Evolutionary conservation across 2,329 filamentous ascomycete genomes (phyloP), one percentile per base, ranked within the genome.

Genomic region (Ilyonectria robusta): DNA sequence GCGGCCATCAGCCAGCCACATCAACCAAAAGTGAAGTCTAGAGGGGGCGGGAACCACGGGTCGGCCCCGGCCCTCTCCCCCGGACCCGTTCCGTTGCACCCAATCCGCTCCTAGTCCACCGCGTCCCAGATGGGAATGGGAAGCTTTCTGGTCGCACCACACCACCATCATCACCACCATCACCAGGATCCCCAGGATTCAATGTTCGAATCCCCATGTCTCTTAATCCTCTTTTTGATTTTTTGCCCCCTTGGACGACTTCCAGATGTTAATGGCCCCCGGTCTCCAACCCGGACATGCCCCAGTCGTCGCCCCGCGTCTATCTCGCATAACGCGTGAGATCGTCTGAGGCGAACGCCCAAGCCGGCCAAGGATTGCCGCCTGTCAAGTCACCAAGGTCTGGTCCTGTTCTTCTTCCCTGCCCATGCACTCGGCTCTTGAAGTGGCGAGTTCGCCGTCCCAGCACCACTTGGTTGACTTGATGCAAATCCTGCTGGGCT

Each of bases 41-140:
- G 69, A 70, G 62, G 17, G 17, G 69, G 54, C 72, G 72, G 72
- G 72, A 75, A 59, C 70, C 70, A 74, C 71, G 72, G 72, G 66
- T 71, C 72, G 72, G 72, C 64, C 63, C 63, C 62, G 60, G 55
- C 46, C 59, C 50, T 23, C 19, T 21, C 46, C 44, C 44, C 31
- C 37, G 66, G 68, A 64, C 62, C 57, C 37, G 46, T 11, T 26
- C 37, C 56, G 42, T 51, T 40, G 31, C 55, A 46, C 37, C 70
- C 70, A 75, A 72, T 75, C 70, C 71, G 42, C 50, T 60, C 47
- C 13, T 48, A 31, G 56, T 70, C 59, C 44, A 31, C 44, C 29
- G 40, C 31, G 31, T 40, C 51, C 10, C 26, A 35, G 48, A 23
- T 40, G 55, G 53, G 29, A 26, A 51, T 54, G 37, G 37, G 48